Evolutionary conservation across 2,329 filamentous ascomycete genomes (phyloP).

Genomic region (Fusarium guadeloupense): DNA sequence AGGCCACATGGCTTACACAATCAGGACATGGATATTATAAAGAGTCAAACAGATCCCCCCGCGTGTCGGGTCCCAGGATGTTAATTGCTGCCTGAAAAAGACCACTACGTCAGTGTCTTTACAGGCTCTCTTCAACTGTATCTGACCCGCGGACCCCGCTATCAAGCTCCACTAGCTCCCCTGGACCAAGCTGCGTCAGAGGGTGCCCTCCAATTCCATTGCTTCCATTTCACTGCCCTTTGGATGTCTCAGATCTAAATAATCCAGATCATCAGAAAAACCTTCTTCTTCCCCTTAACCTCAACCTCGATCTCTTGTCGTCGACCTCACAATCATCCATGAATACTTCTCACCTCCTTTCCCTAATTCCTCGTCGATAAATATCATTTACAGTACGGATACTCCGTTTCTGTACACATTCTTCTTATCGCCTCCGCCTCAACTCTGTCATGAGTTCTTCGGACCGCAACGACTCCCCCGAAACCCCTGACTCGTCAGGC

Average conservation of each 20-base stretch:
- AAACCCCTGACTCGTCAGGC: slow-evolving; percentile 38
- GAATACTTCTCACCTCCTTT: slow-evolving; percentile 7
- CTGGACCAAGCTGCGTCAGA: slow-evolving; percentile 6
- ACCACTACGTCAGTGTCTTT: neutral
- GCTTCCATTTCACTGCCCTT: neutral
- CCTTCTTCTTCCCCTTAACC: neutral
- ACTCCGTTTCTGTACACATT: neutral
- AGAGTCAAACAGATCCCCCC: no score
- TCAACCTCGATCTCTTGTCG: neutral
- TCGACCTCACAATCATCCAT: neutral
- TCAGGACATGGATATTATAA: neutral
- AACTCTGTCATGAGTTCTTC: slow-evolving; percentile 33
- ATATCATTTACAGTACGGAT: neutral
- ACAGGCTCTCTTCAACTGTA: slow-evolving; percentile 11
- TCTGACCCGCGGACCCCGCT: slow-evolving; percentile 16
- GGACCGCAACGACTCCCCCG: slow-evolving; percentile 36
- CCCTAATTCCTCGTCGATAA: slow-evolving; percentile 1
- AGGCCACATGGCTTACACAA: neutral
- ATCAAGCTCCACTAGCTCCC: slow-evolving; percentile 30
- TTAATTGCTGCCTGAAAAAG: slow-evolving; percentile 10
- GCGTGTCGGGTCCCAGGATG: no score
- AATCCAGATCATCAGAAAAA: slow-evolving; percentile 9
- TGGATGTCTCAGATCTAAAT: slow-evolving; percentile 16
- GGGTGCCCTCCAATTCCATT: no score
- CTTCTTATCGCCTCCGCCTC: neutral